Conservation (phyloP, 768 basidiomycete species). For the Rhizopogon salebrosus region DNA sequence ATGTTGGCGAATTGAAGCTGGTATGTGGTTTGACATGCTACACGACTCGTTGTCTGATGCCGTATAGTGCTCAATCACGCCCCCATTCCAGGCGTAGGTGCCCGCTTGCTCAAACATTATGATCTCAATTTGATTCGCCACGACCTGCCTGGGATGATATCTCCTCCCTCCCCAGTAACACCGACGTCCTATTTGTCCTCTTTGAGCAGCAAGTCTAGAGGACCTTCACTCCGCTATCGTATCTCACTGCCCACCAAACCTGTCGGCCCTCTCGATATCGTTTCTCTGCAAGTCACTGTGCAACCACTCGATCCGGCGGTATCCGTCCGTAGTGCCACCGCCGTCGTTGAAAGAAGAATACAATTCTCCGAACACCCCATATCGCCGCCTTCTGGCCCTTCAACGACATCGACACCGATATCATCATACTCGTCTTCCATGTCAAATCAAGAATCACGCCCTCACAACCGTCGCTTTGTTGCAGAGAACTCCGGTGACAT, state of each 20-base stretch:
- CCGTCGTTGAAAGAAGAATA: slow-evolving; percentile 70
- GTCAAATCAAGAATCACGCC: slow-evolving; percentile 3
- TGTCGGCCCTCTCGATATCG: slow-evolving; percentile 68
- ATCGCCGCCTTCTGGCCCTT: slow-evolving; percentile 13
- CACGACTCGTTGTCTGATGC: slow-evolving; percentile 12
- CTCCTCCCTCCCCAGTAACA: slow-evolving; percentile 30
- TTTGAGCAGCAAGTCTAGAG: slow-evolving; percentile 49
- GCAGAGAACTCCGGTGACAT: slow-evolving; percentile 24
- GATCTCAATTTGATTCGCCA: slow-evolving; percentile 72
- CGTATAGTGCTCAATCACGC: slow-evolving; percentile 60
- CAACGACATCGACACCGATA: slow-evolving; percentile 17
- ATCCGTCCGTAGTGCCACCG: slow-evolving; percentile 55
- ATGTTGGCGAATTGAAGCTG: slow-evolving; percentile 81
- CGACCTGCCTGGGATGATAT: slow-evolving; percentile 45
- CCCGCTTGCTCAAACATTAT: slow-evolving; percentile 61
- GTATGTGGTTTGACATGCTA: slow-evolving; percentile 34
- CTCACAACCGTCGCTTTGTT: slow-evolving; percentile 11
- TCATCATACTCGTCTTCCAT: slow-evolving; percentile 14
- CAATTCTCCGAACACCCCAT: slow-evolving; percentile 41
- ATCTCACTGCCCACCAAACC: slow-evolving; percentile 50
- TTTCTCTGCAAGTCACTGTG: slow-evolving; percentile 60
- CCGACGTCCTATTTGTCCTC: slow-evolving; percentile 34
- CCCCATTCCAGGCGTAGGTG: slow-evolving; percentile 61
- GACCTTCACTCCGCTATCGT: slow-evolving; percentile 55
- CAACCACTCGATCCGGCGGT: slow-evolving; percentile 54